Conservation (phyloP, 2,329 filamentous ascomycete species). For the Cladorrhinum sp. region DNA sequence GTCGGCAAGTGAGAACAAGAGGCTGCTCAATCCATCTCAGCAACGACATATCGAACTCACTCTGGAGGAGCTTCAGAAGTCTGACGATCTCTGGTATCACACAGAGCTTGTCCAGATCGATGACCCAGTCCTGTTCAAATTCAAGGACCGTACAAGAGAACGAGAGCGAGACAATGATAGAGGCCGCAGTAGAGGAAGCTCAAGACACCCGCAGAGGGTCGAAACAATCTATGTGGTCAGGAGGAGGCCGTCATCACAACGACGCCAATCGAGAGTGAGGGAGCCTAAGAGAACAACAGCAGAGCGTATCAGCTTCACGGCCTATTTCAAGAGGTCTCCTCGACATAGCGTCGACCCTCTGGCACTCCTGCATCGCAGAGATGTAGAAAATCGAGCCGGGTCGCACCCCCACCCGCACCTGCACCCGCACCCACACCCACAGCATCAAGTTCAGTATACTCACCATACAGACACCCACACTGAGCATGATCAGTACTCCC, state of each 20-base stretch:
- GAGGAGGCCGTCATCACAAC: neutral
- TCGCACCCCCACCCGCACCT: neutral
- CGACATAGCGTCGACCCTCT: constrained; percentile 32
- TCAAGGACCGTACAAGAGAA: constrained; percentile 28
- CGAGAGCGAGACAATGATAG: constrained; percentile 17
- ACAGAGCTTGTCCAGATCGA: constrained; percentile 46
- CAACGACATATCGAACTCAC: constrained; percentile 43
- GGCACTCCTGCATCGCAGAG: constrained; percentile 27
- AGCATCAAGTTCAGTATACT: neutral
- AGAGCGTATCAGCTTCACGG: constrained; percentile 42
- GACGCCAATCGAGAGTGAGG: constrained; percentile 9
- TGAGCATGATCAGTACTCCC: neutral
- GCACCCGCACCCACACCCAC: neutral
- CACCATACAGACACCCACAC: neutral
- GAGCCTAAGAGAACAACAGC: constrained; percentile 32
- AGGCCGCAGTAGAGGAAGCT: constrained; percentile 4
- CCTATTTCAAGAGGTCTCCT: constrained; percentile 45
- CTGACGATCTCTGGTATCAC: constrained; percentile 40
- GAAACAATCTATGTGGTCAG: neutral
- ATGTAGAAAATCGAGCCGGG: constrained; percentile 2
- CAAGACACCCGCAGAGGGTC: constrained; percentile 21
- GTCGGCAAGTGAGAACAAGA: constrained; percentile 42
- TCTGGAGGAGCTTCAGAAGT: constrained; percentile 33
- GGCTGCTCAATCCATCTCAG: constrained; percentile 35
- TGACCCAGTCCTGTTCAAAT: constrained; percentile 29